phyloP scores from a whole-genome alignment of 805 yeast genomes.

The Kurtzmaniella fragi region DNA sequence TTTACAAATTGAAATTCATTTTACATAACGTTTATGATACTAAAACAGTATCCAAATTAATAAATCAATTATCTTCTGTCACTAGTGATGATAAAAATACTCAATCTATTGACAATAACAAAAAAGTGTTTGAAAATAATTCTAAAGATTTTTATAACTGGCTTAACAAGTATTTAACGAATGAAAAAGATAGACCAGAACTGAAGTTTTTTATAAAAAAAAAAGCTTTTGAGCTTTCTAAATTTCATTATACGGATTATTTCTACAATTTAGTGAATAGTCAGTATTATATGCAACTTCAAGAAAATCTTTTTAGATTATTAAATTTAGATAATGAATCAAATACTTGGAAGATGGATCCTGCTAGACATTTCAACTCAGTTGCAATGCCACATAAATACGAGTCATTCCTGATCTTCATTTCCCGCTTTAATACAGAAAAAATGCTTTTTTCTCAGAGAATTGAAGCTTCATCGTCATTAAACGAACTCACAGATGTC shows the following conservation, averaged over 20 bases:
- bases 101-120: constrained; percentile 15
- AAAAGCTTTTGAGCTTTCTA: constrained; percentile 36
- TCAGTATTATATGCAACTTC: constrained; percentile 34
- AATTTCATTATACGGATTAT: constrained; percentile 43
- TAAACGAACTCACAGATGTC: constrained; percentile 34
- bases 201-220: constrained; percentile 31
- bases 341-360: neutral
- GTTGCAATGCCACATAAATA: constrained; percentile 11
- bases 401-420: constrained; percentile 26
- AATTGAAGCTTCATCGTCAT: constrained; percentile 35
- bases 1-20: constrained; percentile 24
- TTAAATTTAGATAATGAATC: constrained; percentile 10
- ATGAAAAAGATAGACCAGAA: constrained; percentile 40
- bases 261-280: constrained; percentile 33
- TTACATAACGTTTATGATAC: constrained; percentile 23
- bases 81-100: constrained; percentile 4
- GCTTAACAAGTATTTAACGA: constrained; percentile 39
- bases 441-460: constrained; percentile 35
- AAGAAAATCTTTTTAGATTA: constrained; percentile 34
- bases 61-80: constrained; percentile 6
- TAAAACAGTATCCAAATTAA: constrained; percentile 20
- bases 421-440: constrained; percentile 37
- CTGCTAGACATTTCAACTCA: constrained; percentile 6
- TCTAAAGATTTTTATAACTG: constrained; percentile 41
- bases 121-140: constrained; percentile 32